These are phyloP conservation scores for Pichia phayaonensis DNA, from an alignment of 805 yeast genomes.

Conservation along the genomic window DNA sequence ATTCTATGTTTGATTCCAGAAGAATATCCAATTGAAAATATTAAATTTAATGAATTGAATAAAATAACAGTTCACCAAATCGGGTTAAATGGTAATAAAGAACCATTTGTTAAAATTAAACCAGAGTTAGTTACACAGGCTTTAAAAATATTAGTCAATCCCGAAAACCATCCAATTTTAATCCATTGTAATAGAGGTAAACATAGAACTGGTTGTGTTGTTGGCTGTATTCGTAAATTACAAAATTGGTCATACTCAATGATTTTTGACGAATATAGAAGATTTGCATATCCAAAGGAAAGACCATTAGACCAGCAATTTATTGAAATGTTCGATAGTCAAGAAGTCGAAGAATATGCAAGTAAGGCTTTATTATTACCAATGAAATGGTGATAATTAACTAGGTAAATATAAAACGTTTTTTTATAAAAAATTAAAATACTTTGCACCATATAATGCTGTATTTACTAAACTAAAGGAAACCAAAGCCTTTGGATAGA, in stretches of 20 bases:
- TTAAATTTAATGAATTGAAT: conserved; percentile 51
- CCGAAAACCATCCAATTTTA: conserved; percentile 82
- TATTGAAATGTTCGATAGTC: conserved; percentile 78
- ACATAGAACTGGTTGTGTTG: conserved; percentile 93
- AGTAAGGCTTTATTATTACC: conserved; percentile 53
- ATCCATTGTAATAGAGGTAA: conserved; percentile 96
- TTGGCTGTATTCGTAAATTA: conserved; percentile 82
- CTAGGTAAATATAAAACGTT: neutral
- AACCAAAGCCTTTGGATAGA: conserved; percentile 55
- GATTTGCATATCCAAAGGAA: conserved; percentile 92
- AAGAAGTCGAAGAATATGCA: conserved; percentile 52
- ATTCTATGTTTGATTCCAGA: conserved; percentile 85
- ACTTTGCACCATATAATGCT: conserved; percentile 56
- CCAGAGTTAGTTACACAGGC: conserved; percentile 70
- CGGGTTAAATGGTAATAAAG: conserved; percentile 93
- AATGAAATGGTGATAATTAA: conserved; percentile 45
- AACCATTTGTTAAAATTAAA: conserved; percentile 76
- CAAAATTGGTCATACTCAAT: conserved; percentile 91
- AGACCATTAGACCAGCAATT: conserved; percentile 94
- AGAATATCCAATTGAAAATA: conserved; percentile 75
- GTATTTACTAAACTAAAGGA: conserved; percentile 56
- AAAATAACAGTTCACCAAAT: conserved; percentile 72
- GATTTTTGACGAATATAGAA: conserved; percentile 91
- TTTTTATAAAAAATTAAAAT: conserved; percentile 1
- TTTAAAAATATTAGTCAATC: conserved; percentile 70